Base-by-base conservation (phyloP, 768 basidiomycete species). In the Pleurotus sapidus region DNA sequence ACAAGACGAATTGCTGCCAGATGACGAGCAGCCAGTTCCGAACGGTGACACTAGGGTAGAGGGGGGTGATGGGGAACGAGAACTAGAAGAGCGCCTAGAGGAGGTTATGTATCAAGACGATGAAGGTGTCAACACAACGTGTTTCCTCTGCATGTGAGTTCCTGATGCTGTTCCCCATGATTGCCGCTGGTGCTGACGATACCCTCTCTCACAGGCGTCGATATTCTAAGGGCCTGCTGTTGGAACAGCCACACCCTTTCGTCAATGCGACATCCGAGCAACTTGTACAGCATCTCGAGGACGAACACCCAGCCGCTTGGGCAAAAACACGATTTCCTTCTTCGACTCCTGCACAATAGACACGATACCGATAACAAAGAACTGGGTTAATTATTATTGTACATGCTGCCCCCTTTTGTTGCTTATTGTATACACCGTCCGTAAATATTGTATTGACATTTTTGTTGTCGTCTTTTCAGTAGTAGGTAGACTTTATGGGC, bases 91-190 rank as follows among this genome's bases (percentile, higher is more conserved):
- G 56, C 76, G 81, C 55, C 64, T 82, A 18, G 70, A 70, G 55
- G 74, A 73, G 9, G 70, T 84, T 23, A 76, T 84, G 20, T 68
- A 68, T 12, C 70, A 70, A 4, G 62, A 66, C 7, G 64, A 67
- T 39, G 66, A 62, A 23, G 70, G 66, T 3, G 58, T 59, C 40
- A 62, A 72, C 38, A 72, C 39, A 42, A 54, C 71, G 42, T 87
- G 85, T 57, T 70, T 65, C 49, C 69, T 84, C 37, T 87, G 86
- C 78, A 61, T 70, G 86, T 84, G 55, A 67, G 84, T 75, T 49
- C 24, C 24, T 50, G 14, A 56, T 49, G 23, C 27, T 59, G 30
- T 34, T 27, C 42, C 23, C n/a, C 37, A 8, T 18, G 46, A 18
- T 24, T 27, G 40, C 17, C 18, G 4, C 30, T 20, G 46, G 9